These are phyloP conservation scores for Kockovaella imperatae DNA, from an alignment of 768 basidiomycete genomes.

Conservation along the genomic window DNA sequence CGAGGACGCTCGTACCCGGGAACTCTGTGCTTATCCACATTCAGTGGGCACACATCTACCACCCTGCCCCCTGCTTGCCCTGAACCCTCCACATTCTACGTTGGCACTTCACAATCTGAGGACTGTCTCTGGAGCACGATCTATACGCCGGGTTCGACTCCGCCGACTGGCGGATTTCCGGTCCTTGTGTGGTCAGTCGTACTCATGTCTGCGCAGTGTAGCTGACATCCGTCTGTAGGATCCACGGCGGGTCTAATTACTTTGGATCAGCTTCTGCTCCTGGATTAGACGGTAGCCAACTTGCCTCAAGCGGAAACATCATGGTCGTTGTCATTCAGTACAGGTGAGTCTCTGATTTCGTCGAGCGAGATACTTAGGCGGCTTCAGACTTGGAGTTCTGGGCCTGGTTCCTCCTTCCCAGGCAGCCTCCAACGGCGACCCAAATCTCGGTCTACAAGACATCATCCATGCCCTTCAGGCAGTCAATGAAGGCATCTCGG, in stretches of 20 bases:
- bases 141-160: no score
- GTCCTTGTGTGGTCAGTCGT: neutral
- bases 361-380: neutral
- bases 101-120: no score
- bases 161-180: no score
- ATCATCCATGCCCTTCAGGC: conserved; percentile 66
- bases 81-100: no score
- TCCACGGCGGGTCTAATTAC: conserved; percentile 78
- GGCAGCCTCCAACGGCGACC: conserved; percentile 46
- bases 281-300: conserved; percentile 67
- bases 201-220: no score
- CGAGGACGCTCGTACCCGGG: no score
- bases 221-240: conserved; percentile 51
- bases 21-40: no score
- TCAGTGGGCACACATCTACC: no score
- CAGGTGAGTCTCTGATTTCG: conserved; percentile 61
- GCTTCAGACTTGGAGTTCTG: conserved; percentile 50
- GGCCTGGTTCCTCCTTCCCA: conserved; percentile 61
- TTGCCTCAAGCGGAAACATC: conserved; percentile 60
- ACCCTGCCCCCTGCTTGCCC: no score
- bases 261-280: conserved; percentile 62
- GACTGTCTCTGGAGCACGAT: no score
- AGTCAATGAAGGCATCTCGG: conserved; percentile 52
- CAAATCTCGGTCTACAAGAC: conserved; percentile 41
- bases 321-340: conserved; percentile 79